Conservation (phyloP, 179 eudicot genomes). For the Heliamphora pulchella region DNA sequence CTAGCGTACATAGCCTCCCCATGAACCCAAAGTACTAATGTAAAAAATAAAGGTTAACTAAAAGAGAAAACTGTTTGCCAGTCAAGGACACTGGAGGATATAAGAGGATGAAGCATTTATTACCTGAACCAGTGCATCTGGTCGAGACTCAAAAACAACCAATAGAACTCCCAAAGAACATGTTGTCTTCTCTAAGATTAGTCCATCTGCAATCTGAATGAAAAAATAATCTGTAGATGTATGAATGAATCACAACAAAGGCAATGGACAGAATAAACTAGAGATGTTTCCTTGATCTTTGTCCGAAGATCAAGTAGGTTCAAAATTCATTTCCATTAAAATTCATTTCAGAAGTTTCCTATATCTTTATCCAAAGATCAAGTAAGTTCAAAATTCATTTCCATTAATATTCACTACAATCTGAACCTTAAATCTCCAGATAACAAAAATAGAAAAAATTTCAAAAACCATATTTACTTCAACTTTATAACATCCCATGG, state of each 20-base stretch:
- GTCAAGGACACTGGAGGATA: not conserved
- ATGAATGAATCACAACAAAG: not conserved
- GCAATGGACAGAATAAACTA: not conserved
- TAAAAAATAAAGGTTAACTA: not conserved
- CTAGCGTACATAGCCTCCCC: not conserved
- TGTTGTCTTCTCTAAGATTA: constrained; percentile 67
- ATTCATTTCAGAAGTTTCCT: no score
- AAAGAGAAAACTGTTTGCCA: not conserved
- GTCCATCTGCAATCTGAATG: constrained; percentile 71
- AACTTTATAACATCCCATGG: not conserved
- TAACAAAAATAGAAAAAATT: not conserved
- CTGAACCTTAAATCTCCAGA: not conserved
- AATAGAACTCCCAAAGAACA: constrained; percentile 82
- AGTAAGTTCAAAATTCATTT: not conserved
- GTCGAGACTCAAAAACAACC: constrained; percentile 85
- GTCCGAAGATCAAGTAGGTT: not conserved
- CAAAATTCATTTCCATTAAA: no score
- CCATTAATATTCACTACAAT: not conserved
- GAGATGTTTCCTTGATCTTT: not conserved
- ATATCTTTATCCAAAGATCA: not conserved
- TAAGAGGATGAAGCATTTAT: constrained; percentile 4
- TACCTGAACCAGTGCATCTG: constrained; percentile 93
- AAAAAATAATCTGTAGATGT: not conserved
- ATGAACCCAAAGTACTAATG: not conserved
- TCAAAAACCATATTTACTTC: not conserved